Evolutionary conservation across 2,329 filamentous ascomycete species (phyloP).

Genomic region (Colletotrichum spinosum): DNA sequence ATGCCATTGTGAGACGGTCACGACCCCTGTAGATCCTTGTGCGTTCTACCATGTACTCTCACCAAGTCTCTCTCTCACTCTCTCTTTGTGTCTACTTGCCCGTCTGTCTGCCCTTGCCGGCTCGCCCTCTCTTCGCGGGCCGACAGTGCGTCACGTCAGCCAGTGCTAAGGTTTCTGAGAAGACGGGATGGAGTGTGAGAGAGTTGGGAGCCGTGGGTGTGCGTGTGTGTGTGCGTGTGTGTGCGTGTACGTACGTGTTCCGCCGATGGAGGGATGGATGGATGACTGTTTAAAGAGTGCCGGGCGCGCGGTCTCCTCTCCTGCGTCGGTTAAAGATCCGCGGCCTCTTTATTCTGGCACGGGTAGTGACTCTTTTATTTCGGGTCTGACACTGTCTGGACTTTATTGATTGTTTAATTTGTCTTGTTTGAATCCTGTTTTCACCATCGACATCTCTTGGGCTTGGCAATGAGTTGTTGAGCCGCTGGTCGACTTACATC

Average conservation of each 20-base stretch:
- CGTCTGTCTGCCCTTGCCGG: background rate
- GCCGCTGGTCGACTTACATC: conserved; percentile 36
- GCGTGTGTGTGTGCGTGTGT: background rate
- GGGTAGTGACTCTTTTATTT: conserved; percentile 5
- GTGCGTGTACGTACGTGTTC: conserved; percentile 1
- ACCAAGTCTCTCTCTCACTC: too few relatives aligned
- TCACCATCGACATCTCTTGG: conserved; percentile 24
- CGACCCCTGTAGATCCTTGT: conserved; percentile 28
- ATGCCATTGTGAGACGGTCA: conserved; percentile 34
- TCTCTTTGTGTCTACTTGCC: background rate
- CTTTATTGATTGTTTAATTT: conserved; percentile 33
- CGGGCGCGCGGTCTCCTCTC: background rate
- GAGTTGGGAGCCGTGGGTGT: background rate
- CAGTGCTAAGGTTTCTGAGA: conserved; percentile 26
- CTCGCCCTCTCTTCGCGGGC: conserved; percentile 4
- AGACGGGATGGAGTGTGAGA: conserved; percentile 11
- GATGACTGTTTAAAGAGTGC: conserved; percentile 29
- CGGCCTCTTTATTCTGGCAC: conserved; percentile 11
- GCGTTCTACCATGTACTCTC: too few relatives aligned
- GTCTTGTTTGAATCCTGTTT: conserved; percentile 31
- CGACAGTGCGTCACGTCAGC: conserved; percentile 32
- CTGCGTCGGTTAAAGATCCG: background rate
- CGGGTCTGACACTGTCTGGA: conserved; percentile 25
- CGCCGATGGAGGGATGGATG: background rate
- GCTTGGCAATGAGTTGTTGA: conserved; percentile 25